These are phyloP conservation scores for Neocallimastix lanati DNA, from an alignment of 192 early-diverging fungal species.

Conservation along the genomic window DNA sequence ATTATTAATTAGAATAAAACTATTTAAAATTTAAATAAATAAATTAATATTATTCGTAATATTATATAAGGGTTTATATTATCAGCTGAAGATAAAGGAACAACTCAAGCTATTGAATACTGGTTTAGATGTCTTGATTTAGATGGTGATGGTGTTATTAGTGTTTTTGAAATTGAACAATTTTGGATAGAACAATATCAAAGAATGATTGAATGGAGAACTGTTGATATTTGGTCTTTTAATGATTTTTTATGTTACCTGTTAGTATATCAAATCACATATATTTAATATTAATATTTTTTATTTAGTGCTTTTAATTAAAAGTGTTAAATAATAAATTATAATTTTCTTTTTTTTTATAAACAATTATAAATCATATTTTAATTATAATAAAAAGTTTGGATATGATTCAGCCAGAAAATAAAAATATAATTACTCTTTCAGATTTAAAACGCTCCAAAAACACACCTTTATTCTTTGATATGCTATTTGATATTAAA, in stretches of 20 bases:
- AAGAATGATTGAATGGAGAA: conserved; percentile 24
- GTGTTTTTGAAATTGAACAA: conserved; percentile 64
- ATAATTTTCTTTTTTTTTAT: too few relatives aligned
- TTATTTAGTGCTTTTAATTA: too few relatives aligned
- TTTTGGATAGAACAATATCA: conserved; percentile 72
- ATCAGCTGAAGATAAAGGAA: conserved; percentile 62
- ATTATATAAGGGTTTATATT: conserved; percentile 57
- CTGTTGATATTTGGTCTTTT: conserved; percentile 20
- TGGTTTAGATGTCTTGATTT: conserved; percentile 90
- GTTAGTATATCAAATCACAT: too few relatives aligned
- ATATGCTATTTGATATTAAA: conserved; percentile 39
- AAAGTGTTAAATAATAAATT: neutral
- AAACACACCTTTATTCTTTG: conserved; percentile 25
- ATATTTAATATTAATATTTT: too few relatives aligned
- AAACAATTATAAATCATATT: neutral
- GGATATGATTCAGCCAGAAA: conserved; percentile 26
- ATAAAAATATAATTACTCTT: conserved; percentile 12
- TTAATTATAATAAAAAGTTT: conserved; percentile 6
- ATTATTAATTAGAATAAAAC: too few relatives aligned
- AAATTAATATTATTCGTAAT: too few relatives aligned
- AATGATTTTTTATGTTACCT: conserved; percentile 31
- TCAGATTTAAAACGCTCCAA: conserved; percentile 19
- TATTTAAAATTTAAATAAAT: too few relatives aligned
- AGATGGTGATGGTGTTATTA: conserved; percentile 72
- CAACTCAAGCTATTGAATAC: conserved; percentile 40